Percentiles rank a stretch among this genome's conserved stretches.
Evolutionary conservation across 202 grass and related monocot species (phyloP).

Genomic region (Panicum hallii): DNA sequence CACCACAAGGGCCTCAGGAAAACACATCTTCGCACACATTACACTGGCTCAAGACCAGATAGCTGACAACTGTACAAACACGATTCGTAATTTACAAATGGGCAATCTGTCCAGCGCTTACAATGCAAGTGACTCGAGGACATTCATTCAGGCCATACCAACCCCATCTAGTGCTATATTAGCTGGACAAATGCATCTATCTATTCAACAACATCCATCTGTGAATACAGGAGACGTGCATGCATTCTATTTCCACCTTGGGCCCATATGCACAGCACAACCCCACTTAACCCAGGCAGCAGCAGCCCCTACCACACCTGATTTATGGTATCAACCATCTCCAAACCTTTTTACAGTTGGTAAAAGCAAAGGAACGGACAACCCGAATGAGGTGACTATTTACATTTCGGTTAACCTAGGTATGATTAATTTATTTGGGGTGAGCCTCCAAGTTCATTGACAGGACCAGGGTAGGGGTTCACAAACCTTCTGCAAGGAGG

Average conservation of each 20-base stretch:
- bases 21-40: not conserved
- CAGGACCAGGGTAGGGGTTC: slow-evolving; percentile 47
- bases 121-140: slow-evolving; percentile 31
- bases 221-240: slow-evolving; percentile 23
- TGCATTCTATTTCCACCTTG: slow-evolving; percentile 35
- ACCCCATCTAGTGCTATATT: slow-evolving; percentile 52
- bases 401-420: slow-evolving; percentile 86
- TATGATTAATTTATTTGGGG: slow-evolving; percentile 66
- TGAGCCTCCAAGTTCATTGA: slow-evolving; percentile 63
- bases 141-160: slow-evolving; percentile 39
- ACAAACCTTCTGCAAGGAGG: slow-evolving; percentile 67
- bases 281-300: slow-evolving; percentile 49
- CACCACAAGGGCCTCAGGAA: not conserved
- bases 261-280: slow-evolving; percentile 78
- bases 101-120: slow-evolving; percentile 40
- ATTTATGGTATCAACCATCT: slow-evolving; percentile 75
- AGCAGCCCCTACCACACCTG: slow-evolving; percentile 62
- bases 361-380: slow-evolving; percentile 47
- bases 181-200: slow-evolving; percentile 56
- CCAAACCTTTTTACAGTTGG: slow-evolving; percentile 73
- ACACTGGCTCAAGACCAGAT: not conserved
- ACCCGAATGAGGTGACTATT: slow-evolving; percentile 72
- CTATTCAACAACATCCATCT: slow-evolving; percentile 52
- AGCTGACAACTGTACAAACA: slow-evolving; percentile 50
- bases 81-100: slow-evolving; percentile 53